These are phyloP conservation scores for Hylodesmum podocarpum DNA, from an alignment of 306 rosid genomes.

Conservation along the genomic window DNA sequence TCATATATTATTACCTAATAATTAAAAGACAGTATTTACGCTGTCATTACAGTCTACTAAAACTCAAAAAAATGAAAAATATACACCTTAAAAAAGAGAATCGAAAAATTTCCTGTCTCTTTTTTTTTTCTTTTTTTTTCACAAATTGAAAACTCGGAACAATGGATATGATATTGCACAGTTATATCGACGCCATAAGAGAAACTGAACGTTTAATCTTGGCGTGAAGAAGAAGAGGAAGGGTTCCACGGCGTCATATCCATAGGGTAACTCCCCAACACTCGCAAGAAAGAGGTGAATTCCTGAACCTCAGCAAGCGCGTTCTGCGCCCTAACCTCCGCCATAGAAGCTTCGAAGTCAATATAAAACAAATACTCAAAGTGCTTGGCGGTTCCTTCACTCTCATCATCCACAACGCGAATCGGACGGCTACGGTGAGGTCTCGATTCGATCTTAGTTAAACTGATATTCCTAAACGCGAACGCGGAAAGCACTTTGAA, in stretches of 20 bases:
- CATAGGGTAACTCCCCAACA: conserved; percentile 91
- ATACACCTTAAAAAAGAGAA: neutral
- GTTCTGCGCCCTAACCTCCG: conserved; percentile 88
- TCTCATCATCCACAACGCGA: conserved; percentile 68
- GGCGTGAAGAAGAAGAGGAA: conserved; percentile 31
- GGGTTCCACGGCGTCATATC: conserved; percentile 98
- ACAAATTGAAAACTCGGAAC: neutral
- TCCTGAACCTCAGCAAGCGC: conserved; percentile 96
- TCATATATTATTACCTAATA: neutral
- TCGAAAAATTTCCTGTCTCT: neutral
- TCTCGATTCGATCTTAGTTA: conserved; percentile 94
- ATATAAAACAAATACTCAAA: conserved; percentile 90
- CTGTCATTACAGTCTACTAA: neutral
- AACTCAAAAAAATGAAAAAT: neutral
- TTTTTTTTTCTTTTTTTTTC: neutral
- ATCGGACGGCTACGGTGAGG: conserved; percentile 90
- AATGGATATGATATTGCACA: neutral
- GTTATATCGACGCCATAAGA: too few relatives aligned
- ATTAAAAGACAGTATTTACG: neutral
- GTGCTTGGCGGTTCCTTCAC: conserved; percentile 90
- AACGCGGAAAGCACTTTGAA: conserved; percentile 93
- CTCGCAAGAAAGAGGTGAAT: conserved; percentile 89
- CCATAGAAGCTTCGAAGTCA: conserved; percentile 96
- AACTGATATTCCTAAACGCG: conserved; percentile 83
- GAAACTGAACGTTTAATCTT: too few relatives aligned